Evolutionary conservation across 768 basidiomycete genomes (phyloP).

Genomic region (Suillus subalutaceus): DNA sequence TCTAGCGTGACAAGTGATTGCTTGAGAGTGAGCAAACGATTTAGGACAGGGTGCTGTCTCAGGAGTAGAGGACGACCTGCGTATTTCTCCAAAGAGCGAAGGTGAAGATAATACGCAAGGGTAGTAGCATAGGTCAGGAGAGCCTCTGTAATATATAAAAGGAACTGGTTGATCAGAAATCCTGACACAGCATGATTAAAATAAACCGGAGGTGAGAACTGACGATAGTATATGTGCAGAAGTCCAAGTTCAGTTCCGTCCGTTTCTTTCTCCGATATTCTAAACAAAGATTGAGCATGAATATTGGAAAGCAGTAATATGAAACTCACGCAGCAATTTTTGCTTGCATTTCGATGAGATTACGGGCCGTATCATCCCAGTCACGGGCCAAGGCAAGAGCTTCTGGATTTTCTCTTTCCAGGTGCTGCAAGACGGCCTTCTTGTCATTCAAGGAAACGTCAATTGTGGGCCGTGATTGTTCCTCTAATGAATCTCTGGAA

Average conservation of each 20-base stretch:
- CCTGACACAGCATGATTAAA: not conserved
- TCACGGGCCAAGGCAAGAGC: slow-evolving; percentile 80
- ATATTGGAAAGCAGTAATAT: not conserved
- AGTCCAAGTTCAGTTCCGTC: slow-evolving; percentile 68
- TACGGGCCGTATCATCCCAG: slow-evolving; percentile 72
- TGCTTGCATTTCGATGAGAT: slow-evolving; percentile 52
- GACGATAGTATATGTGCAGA: slow-evolving; percentile 87
- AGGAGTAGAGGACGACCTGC: slow-evolving; percentile 62
- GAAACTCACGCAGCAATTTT: slow-evolving; percentile 56
- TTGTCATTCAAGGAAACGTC: slow-evolving; percentile 54
- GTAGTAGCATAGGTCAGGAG: slow-evolving; percentile 88
- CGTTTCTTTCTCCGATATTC: slow-evolving; percentile 49
- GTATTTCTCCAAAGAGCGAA: slow-evolving; percentile 73
- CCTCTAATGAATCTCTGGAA: slow-evolving; percentile 20
- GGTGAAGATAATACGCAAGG: slow-evolving; percentile 89
- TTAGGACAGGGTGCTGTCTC: slow-evolving; percentile 70
- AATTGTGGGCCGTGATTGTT: slow-evolving; percentile 4
- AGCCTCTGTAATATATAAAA: slow-evolving; percentile 59
- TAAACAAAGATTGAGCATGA: slow-evolving; percentile 28
- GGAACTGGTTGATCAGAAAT: slow-evolving; percentile 3
- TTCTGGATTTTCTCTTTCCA: slow-evolving; percentile 79
- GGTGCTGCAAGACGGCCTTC: slow-evolving; percentile 58
- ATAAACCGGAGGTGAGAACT: slow-evolving; percentile 34
- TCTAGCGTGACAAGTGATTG: slow-evolving; percentile 81
- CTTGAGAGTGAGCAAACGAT: slow-evolving; percentile 80